Conservation (phyloP, 352 stramenopile species). For the Globisporangium takayamanum region DNA sequence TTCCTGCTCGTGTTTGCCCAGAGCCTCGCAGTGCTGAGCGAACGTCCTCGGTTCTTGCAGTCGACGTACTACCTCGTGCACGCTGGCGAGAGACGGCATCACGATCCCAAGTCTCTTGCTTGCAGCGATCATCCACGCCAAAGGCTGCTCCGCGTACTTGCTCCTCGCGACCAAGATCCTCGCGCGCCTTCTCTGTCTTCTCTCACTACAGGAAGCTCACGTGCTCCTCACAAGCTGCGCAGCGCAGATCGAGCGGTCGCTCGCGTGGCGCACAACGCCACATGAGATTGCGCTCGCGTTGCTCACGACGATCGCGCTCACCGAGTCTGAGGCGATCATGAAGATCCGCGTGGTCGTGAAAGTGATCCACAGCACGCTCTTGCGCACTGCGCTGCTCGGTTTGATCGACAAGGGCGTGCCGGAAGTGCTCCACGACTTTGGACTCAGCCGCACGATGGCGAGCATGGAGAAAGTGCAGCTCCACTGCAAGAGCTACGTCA, state of each 20-base stretch:
- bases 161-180: conserved; percentile 16
- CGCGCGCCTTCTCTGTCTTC: conserved; percentile 11
- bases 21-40: conserved; percentile 11
- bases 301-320: conserved; percentile 14
- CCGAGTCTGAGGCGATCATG: conserved; percentile 17
- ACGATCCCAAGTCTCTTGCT: conserved; percentile 14
- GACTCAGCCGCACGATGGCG: conserved; percentile 13
- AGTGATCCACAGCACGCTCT: conserved; percentile 17
- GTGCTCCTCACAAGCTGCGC: conserved; percentile 6
- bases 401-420: conserved; percentile 27
- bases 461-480: conserved; percentile 11
- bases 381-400: conserved; percentile 20
- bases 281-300: conserved; percentile 12
- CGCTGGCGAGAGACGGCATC: conserved; percentile 11
- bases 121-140: conserved; percentile 1
- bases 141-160: conserved; percentile 2
- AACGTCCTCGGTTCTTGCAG: conserved; percentile 15
- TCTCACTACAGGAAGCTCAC: conserved; percentile 11
- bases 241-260: conserved; percentile 11
- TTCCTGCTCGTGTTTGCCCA: not conserved
- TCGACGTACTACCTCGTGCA: conserved; percentile 18
- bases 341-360: conserved; percentile 19
- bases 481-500: not conserved
- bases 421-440: conserved; percentile 18
- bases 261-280: conserved; percentile 9